Conservation (phyloP, 2,329 filamentous ascomycete genomes). For the Penicillium sp. region DNA sequence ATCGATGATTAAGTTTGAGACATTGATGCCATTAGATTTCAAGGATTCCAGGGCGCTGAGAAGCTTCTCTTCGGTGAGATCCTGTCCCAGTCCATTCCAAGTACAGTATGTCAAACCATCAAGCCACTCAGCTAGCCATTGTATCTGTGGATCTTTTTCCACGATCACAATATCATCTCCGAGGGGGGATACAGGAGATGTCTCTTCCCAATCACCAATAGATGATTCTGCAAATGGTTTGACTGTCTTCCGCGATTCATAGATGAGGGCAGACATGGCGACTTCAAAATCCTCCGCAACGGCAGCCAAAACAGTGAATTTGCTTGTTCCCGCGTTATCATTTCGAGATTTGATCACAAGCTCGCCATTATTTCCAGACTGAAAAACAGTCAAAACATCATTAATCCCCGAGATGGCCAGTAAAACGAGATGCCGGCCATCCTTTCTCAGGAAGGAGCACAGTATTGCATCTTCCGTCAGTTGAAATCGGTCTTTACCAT, state of each 20-base stretch:
- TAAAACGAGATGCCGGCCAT: conserved; percentile 76
- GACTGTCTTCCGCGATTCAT: conserved; percentile 76
- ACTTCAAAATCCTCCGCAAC: conserved; percentile 74
- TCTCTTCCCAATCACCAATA: conserved; percentile 18
- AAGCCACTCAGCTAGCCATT: conserved; percentile 86
- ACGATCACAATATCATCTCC: conserved; percentile 48
- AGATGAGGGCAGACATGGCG: conserved; percentile 80
- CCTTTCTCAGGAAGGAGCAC: conserved; percentile 72
- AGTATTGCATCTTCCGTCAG: conserved; percentile 79
- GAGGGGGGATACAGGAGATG: conserved; percentile 34
- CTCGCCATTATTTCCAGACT: conserved; percentile 66
- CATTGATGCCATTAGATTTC: conserved; percentile 70
- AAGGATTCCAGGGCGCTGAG: conserved; percentile 74
- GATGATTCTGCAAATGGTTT: conserved; percentile 29
- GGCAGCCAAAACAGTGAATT: conserved; percentile 69
- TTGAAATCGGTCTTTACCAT: conserved; percentile 69
- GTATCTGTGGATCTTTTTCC: conserved; percentile 46
- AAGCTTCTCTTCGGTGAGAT: conserved; percentile 79
- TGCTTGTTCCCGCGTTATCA: conserved; percentile 63
- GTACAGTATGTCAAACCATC: conserved; percentile 95
- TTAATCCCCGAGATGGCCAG: conserved; percentile 76
- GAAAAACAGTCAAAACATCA: conserved; percentile 71
- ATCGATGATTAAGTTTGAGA: conserved; percentile 90
- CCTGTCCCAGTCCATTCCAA: conserved; percentile 90
- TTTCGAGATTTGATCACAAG: conserved; percentile 73